Base-by-base conservation (phyloP, 208 protist genomes). In the Angomonas deanei region DNA sequence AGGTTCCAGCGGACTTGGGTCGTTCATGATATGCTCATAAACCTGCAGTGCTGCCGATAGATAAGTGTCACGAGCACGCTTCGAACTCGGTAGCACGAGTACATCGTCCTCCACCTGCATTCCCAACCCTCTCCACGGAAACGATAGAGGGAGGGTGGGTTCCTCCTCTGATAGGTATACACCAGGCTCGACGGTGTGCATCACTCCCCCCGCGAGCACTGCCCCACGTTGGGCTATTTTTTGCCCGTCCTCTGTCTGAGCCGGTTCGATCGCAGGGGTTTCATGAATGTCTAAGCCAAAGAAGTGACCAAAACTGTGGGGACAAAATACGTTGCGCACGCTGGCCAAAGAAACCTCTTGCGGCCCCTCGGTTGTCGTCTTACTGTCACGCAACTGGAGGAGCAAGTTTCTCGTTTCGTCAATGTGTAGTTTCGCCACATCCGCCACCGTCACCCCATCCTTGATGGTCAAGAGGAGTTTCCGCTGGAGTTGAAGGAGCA, bases 181-280 rank as follows among this genome's bases (percentile, higher is more conserved):
- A 27, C 82, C 82, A 1, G 82, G 82, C 58, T 88, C 82, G 1
- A 88, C 77, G 1, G 82, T 88, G 70, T 84, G 74, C 74, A 88
- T 79, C 74, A 84, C 80, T 0, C 77, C 82, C 2, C 13, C 52
- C 28, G 56, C 19, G 46, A 42, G 48, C 6, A 36, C 56, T 13
- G 66, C 13, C 23, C 42, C 13, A 8, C 50, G 61, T n/a, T 34
- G 33, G 8, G 8, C 47, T 19, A 46, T 33, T 31, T 15, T 3
- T 23, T 46, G 30, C 19, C 0, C 57, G 50, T 23, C 27, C 24
- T 58, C 24, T 31, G 34, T 42, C n/a, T 15, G 42, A 26, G 47
- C 8, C 26, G 52, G 52, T 38, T n/a, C 52, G 52, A n/a, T n/a
- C n/a, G 47, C n/a, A 24, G 23, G 8, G n/a, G n/a, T 53, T 26